A percentile compares a stretch with the other conserved stretches of the same genome.
These are phyloP conservation scores for Grigorovia humatica DNA, from an alignment of 805 yeast genomes.

Conservation along the genomic window DNA sequence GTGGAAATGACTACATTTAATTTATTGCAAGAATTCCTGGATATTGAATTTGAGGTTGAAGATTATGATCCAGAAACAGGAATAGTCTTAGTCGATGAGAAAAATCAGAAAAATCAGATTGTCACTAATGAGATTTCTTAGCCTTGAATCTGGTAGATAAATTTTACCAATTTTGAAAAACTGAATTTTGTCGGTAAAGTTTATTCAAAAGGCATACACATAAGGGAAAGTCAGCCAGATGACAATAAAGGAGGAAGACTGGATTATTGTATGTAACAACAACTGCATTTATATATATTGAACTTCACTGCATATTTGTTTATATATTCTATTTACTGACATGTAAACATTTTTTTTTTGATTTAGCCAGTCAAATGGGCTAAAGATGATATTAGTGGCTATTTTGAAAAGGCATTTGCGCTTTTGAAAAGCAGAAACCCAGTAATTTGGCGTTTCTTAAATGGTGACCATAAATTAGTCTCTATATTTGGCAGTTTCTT, in stretches of 20 bases:
- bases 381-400: no score
- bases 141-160: not conserved
- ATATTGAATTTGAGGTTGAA: slow-evolving; percentile 2
- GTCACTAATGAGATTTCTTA: not conserved
- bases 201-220: no score
- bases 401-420: slow-evolving; percentile 14
- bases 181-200: not conserved
- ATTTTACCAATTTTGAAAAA: not conserved
- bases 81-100: not conserved
- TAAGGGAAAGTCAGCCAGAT: not conserved
- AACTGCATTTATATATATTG: not conserved
- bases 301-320: not conserved
- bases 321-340: not conserved
- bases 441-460: slow-evolving; percentile 5
- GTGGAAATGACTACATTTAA: slow-evolving; percentile 1
- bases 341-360: not conserved
- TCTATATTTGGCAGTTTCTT: no score
- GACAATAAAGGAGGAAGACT: not conserved
- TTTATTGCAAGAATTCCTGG: slow-evolving; percentile 11
- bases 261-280: slow-evolving; percentile 6
- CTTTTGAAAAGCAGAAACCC: slow-evolving; percentile 17
- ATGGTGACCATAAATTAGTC: no score
- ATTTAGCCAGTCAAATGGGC: not conserved
- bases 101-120: not conserved
- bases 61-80: not conserved